Evolutionary conservation across 306 rosid genomes (phyloP).

Genomic region (Medicago lupulina): DNA sequence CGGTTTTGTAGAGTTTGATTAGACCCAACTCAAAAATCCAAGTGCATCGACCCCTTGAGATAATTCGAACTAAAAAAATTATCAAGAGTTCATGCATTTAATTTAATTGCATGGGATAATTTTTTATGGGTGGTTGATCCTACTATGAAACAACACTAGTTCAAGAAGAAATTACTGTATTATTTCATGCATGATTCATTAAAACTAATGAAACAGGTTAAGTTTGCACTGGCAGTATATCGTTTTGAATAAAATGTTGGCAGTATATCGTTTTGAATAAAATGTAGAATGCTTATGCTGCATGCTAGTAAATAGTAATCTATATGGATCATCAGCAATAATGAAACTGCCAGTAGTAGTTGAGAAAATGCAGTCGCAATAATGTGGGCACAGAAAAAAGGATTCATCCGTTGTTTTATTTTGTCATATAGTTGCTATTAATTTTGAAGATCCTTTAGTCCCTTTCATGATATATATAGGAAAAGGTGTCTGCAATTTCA

Average conservation of each 20-base stretch:
- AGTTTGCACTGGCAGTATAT: background rate
- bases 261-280: background rate
- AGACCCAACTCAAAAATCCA: too few species aligned
- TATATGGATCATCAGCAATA: conserved; percentile 26
- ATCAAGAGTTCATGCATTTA: too few species aligned
- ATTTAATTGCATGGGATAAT: too few species aligned
- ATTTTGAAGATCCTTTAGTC: conserved; percentile 3
- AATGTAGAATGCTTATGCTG: background rate
- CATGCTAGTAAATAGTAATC: background rate
- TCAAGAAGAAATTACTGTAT: too few species aligned
- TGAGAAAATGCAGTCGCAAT: conserved; percentile 17
- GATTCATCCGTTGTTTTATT: conserved; percentile 5
- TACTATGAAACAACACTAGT: too few species aligned
- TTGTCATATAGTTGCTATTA: conserved; percentile 33
- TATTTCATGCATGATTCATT: background rate
- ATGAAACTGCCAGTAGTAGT: conserved; percentile 44
- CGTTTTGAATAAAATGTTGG: background rate
- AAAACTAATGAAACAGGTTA: background rate
- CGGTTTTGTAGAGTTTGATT: too few species aligned
- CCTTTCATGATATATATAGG: conserved; percentile 18
- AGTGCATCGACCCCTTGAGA: too few species aligned
- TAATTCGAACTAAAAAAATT: too few species aligned
- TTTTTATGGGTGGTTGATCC: too few species aligned
- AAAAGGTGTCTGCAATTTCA: conserved; percentile 18
- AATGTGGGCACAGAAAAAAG: conserved; percentile 13